Percentiles rank a stretch among this genome's conserved stretches.
Conservation (phyloP, 441 rosid species). For the Populus hybrid region DNA sequence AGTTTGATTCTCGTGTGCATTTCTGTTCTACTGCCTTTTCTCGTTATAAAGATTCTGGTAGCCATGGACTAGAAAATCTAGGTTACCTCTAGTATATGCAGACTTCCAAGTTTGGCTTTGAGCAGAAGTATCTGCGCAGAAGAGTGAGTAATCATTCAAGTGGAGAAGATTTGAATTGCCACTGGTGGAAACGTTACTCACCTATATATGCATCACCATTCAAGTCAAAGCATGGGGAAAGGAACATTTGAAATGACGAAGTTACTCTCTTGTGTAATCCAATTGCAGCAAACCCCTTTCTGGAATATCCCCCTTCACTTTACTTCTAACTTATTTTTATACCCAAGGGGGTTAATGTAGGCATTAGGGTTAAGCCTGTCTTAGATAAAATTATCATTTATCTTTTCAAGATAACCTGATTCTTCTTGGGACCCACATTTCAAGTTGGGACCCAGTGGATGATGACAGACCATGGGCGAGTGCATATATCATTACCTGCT, state of each 20-base stretch:
- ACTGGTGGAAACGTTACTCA: neutral
- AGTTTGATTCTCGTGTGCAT: neutral
- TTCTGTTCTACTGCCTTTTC: neutral
- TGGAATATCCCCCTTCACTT: neutral
- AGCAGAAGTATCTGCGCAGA: neutral
- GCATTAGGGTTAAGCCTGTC: neutral
- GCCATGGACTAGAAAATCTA: neutral
- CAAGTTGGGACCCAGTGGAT: conserved; percentile 5
- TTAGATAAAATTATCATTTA: neutral
- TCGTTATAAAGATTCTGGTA: neutral
- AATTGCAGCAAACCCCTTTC: neutral
- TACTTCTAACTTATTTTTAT: neutral
- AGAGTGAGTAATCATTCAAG: neutral
- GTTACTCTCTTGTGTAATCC: neutral
- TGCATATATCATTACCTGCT: neutral
- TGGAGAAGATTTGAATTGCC: neutral
- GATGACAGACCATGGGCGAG: neutral
- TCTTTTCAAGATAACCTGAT: conserved; percentile 1
- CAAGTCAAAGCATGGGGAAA: neutral
- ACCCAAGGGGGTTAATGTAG: neutral
- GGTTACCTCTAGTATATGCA: neutral
- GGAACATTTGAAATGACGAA: conserved; percentile 11
- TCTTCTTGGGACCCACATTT: neutral
- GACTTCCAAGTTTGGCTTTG: neutral
- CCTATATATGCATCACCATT: neutral